A percentile compares a stretch with the other conserved stretches of the same genome.
Conservation (phyloP, 2,329 filamentous ascomycete species). For the Botrytis porri region DNA sequence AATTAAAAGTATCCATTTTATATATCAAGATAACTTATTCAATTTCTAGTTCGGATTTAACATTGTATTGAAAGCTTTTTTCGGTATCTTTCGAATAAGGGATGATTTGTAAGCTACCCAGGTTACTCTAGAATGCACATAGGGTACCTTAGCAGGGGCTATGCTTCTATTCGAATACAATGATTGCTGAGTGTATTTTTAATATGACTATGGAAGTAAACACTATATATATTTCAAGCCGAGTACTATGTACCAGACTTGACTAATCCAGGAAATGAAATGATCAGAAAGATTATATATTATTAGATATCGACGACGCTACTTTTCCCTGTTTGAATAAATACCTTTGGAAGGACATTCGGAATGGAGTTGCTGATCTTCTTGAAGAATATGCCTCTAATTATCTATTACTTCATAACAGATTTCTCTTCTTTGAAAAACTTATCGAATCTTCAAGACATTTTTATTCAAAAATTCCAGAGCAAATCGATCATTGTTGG, state of each 20-base stretch:
- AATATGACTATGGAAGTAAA: neutral
- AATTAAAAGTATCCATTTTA: too few species aligned
- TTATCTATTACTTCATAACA: neutral
- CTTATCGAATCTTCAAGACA: neutral
- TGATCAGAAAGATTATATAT: constrained; percentile 9
- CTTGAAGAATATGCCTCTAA: neutral
- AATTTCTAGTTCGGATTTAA: too few species aligned
- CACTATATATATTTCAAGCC: neutral
- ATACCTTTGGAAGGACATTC: neutral
- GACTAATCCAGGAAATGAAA: constrained; percentile 3
- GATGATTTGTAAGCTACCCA: too few species aligned
- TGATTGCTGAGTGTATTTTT: too few species aligned
- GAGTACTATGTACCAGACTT: neutral
- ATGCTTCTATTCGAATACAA: too few species aligned
- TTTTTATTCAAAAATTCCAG: neutral
- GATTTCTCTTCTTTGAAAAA: neutral
- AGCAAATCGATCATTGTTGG: neutral
- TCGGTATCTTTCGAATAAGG: too few species aligned
- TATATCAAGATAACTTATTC: too few species aligned
- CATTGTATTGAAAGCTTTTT: too few species aligned
- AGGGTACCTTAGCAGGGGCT: too few species aligned
- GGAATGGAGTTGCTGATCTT: neutral
- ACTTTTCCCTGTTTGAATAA: neutral
- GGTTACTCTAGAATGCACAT: too few species aligned
- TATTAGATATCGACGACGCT: neutral